Conservation (phyloP, 2,329 filamentous ascomycete species). For the Dendrostoma leiphaemia region DNA sequence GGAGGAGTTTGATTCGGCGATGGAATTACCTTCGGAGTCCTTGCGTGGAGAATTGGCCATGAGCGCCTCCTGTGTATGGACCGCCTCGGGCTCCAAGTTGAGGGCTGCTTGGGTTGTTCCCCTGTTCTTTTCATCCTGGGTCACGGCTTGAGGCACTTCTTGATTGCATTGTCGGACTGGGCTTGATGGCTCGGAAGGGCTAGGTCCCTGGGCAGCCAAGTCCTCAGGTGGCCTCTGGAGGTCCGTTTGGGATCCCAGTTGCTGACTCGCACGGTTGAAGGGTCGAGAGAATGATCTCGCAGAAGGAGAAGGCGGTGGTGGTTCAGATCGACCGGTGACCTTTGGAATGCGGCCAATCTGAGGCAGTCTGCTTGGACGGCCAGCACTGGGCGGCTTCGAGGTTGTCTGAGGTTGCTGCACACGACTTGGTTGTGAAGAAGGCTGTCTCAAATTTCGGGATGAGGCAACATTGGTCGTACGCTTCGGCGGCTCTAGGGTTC, state of each 20-base stretch:
- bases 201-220: conserved; percentile 49
- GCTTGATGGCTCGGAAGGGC: conserved; percentile 35
- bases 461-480: background rate
- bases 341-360: conserved; percentile 85
- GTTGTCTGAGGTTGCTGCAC: background rate
- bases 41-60: conserved; percentile 68
- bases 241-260: conserved; percentile 30
- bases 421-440: background rate
- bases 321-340: conserved; percentile 69
- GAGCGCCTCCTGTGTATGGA: conserved; percentile 57
- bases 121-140: conserved; percentile 30
- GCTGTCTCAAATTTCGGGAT: conserved; percentile 1
- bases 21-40: conserved; percentile 56
- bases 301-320: conserved; percentile 55
- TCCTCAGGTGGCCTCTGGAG: conserved; percentile 31
- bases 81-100: conserved; percentile 30
- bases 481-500: background rate
- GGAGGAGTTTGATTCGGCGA: conserved; percentile 65
- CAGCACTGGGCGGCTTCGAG: conserved; percentile 16
- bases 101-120: conserved; percentile 29
- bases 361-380: conserved; percentile 65
- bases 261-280: conserved; percentile 59
- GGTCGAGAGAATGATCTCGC: conserved; percentile 84
- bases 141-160: conserved; percentile 32
- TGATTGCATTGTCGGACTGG: conserved; percentile 36